Conservation (phyloP, 495 filamentous ascomycete genomes). For the Cairneyella variabilis region DNA sequence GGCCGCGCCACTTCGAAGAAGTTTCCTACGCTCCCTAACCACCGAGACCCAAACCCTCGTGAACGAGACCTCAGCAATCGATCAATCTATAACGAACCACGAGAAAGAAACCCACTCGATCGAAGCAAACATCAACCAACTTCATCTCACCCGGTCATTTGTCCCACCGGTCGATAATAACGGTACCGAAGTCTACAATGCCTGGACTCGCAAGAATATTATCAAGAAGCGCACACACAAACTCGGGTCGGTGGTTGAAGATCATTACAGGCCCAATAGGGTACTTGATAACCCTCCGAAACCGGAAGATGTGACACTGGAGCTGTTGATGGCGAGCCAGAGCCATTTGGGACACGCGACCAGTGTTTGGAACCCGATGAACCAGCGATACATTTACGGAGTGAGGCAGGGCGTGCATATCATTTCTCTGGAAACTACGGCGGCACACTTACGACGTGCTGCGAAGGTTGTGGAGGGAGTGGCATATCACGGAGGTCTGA, state of each 20-base stretch:
- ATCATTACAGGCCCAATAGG: slow-evolving; percentile 63
- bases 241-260: slow-evolving; percentile 50
- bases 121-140: slow-evolving; percentile 18
- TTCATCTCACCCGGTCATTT: slow-evolving; percentile 7
- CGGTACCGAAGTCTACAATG: slow-evolving; percentile 4
- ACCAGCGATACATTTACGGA: slow-evolving; percentile 93
- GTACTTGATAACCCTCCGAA: slow-evolving; percentile 67
- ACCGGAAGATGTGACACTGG: slow-evolving; percentile 78
- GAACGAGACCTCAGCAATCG: slow-evolving; percentile 9
- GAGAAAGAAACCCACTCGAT: slow-evolving; percentile 16
- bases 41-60: slow-evolving; percentile 18
- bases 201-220: slow-evolving; percentile 7
- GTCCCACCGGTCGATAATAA: slow-evolving; percentile 19
- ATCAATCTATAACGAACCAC: slow-evolving; percentile 13
- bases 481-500: slow-evolving; percentile 73
- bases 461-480: slow-evolving; percentile 87
- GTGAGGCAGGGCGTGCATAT: slow-evolving; percentile 89
- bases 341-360: slow-evolving; percentile 89
- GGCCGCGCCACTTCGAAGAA: slow-evolving; percentile 35
- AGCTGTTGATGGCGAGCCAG: slow-evolving; percentile 86
- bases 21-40: slow-evolving; percentile 28
- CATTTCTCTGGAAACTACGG: slow-evolving; percentile 82
- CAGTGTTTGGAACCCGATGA: slow-evolving; percentile 91
- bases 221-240: slow-evolving; percentile 30
- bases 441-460: slow-evolving; percentile 82